phyloP scores from a whole-genome alignment of 345 rosid species.

The Nasturtium officinale region DNA sequence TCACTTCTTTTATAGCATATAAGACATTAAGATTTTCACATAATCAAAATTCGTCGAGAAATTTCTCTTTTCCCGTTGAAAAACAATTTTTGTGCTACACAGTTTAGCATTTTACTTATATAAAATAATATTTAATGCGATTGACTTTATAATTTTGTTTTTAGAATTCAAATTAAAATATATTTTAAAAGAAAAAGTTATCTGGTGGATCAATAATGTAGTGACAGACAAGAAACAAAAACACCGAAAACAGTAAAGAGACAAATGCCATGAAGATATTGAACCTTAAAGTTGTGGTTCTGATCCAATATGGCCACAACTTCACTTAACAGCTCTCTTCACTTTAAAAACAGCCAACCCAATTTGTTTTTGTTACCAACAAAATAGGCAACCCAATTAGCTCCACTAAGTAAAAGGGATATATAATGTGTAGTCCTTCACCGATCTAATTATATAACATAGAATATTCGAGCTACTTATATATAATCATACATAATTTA shows the following conservation, averaged over 20 bases:
- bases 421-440: neutral
- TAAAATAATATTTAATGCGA: neutral
- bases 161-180: neutral
- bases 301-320: conserved; percentile 4
- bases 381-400: conserved; percentile 24
- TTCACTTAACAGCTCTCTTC: conserved; percentile 7
- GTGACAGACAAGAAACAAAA: conserved; percentile 23
- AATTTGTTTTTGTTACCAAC: conserved; percentile 26
- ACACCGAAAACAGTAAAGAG: conserved; percentile 29
- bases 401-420: conserved; percentile 2
- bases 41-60: neutral
- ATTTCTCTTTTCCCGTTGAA: neutral
- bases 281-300: conserved; percentile 36
- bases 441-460: neutral
- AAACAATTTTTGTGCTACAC: neutral
- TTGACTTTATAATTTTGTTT: neutral
- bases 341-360: neutral
- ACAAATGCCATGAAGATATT: conserved; percentile 36
- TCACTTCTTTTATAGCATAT: neutral
- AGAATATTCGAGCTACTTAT: no score
- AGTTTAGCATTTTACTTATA: neutral
- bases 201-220: conserved; percentile 3
- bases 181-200: neutral
- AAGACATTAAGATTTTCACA: neutral
- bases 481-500: neutral